Percentiles rank a stretch among this genome's conserved stretches.
Evolutionary conservation across 129 eudicot species (phyloP).

Genomic region (Saussurea involucrata): DNA sequence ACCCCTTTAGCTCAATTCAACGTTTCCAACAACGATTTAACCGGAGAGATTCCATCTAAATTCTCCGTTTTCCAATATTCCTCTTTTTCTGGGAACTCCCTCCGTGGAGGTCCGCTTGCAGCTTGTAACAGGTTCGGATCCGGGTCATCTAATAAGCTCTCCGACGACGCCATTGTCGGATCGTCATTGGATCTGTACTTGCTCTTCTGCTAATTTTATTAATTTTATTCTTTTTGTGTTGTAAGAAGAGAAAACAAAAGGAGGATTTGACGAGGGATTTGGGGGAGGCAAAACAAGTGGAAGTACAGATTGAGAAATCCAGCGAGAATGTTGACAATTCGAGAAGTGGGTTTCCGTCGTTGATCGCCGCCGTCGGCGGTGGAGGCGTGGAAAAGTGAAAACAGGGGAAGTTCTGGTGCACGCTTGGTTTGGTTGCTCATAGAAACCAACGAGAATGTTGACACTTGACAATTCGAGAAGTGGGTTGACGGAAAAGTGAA

Average conservation of each 20-base stretch:
- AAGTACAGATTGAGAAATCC: slow-evolving; percentile 28
- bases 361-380: slow-evolving; percentile 30
- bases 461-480: no score
- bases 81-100: slow-evolving; percentile 56
- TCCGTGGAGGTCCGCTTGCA: slow-evolving; percentile 68
- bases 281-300: slow-evolving; percentile 29
- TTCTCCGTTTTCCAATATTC: slow-evolving; percentile 32
- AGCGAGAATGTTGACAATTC: slow-evolving; percentile 10
- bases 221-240: slow-evolving; percentile 46
- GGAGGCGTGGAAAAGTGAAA: slow-evolving; percentile 26
- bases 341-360: slow-evolving; percentile 10
- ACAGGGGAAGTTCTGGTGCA: slow-evolving; percentile 33
- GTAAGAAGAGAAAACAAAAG: slow-evolving; percentile 34
- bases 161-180: slow-evolving; percentile 90
- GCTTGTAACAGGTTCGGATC: slow-evolving; percentile 45
- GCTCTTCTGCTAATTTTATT: slow-evolving; percentile 45
- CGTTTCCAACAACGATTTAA: slow-evolving; percentile 58
- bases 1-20: slow-evolving; percentile 59
- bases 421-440: no score
- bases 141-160: slow-evolving; percentile 36
- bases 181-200: slow-evolving; percentile 56
- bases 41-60: slow-evolving; percentile 52
- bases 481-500: no score
- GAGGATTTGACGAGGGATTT: slow-evolving; percentile 16
- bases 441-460: no score